Evolutionary conservation across 2,329 filamentous ascomycete species (phyloP).

Genomic region (Claviceps africana): DNA sequence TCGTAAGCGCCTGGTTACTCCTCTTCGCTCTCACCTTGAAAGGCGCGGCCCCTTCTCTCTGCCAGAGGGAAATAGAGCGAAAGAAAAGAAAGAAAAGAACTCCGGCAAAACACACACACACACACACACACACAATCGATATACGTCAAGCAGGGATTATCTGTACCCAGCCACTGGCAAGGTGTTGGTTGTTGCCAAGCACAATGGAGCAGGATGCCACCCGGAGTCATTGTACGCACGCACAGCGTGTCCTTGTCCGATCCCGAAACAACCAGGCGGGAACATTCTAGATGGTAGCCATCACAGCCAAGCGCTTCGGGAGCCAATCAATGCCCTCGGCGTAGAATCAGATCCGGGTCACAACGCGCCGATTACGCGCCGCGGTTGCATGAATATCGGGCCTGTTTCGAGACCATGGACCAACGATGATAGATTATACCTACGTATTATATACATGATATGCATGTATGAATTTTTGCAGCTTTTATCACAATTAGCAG

Average conservation of each 20-base stretch:
- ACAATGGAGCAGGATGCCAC: not conserved
- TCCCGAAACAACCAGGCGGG: not conserved
- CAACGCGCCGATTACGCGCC: not conserved
- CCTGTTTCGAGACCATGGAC: not conserved
- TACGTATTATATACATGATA: too few species aligned
- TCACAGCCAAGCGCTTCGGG: not conserved
- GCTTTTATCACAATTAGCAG: not conserved
- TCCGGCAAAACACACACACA: too few species aligned
- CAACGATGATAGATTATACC: too few species aligned
- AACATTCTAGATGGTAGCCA: not conserved
- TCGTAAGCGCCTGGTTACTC: not conserved
- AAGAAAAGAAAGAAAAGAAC: not conserved
- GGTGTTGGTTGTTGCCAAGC: not conserved
- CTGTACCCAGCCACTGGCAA: not conserved
- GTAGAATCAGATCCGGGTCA: not conserved
- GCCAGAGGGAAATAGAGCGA: not conserved
- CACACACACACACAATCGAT: not conserved
- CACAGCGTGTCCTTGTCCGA: not conserved
- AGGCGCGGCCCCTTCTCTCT: not conserved
- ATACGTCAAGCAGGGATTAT: not conserved
- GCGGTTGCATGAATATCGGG: not conserved
- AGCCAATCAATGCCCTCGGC: not conserved
- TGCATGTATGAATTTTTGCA: not conserved
- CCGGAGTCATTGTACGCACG: not conserved
- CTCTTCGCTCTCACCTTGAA: too few species aligned